phyloP scores from a whole-genome alignment of 2,329 filamentous ascomycete species.

The Didymellaceae sp. region DNA sequence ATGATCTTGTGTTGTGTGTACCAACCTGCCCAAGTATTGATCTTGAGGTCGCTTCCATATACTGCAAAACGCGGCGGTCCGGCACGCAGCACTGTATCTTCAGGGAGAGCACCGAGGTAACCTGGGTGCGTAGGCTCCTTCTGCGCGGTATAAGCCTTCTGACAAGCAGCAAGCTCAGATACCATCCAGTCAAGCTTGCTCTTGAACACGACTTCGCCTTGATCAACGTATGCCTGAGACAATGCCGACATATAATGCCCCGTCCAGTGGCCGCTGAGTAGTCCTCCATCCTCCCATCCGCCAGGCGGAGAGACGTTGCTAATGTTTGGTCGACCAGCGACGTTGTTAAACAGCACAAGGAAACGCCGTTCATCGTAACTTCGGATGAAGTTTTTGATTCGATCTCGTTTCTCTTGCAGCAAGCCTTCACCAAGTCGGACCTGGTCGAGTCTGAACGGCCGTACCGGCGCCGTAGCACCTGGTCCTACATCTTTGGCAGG shows the following conservation, averaged over 20 bases:
- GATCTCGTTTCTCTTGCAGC: conserved; percentile 3
- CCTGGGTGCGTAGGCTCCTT: not conserved
- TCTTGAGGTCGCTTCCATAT: not conserved
- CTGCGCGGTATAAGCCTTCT: not conserved
- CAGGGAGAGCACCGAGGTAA: conserved; percentile 7
- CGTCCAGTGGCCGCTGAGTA: conserved; percentile 9
- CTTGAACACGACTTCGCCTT: conserved; percentile 3
- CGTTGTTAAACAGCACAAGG: conserved; percentile 2
- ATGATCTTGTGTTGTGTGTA: conserved; percentile 11
- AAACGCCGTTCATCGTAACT: conserved; percentile 6
- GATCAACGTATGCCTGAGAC: conserved; percentile 5
- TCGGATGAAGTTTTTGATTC: conserved; percentile 1
- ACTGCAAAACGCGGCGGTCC: conserved; percentile 9
- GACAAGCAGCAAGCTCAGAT: conserved; percentile 3
- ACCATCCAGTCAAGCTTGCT: conserved; percentile 9
- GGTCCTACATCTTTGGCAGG: not conserved
- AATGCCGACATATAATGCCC: conserved; percentile 7
- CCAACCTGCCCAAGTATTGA: conserved; percentile 6
- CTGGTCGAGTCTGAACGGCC: conserved; percentile 6
- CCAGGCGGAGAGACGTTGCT: not conserved
- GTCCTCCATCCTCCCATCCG: conserved; percentile 5
- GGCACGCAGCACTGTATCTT: conserved; percentile 6
- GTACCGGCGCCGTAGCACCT: conserved; percentile 3
- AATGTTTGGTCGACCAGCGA: conserved; percentile 1
- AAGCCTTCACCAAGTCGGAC: conserved; percentile 2